A percentile compares a stretch with the other conserved stretches of the same genome.
These are phyloP conservation scores for Plasmodium yoelii DNA, from an alignment of 169 alveolate genomes.

Conservation along the genomic window DNA sequence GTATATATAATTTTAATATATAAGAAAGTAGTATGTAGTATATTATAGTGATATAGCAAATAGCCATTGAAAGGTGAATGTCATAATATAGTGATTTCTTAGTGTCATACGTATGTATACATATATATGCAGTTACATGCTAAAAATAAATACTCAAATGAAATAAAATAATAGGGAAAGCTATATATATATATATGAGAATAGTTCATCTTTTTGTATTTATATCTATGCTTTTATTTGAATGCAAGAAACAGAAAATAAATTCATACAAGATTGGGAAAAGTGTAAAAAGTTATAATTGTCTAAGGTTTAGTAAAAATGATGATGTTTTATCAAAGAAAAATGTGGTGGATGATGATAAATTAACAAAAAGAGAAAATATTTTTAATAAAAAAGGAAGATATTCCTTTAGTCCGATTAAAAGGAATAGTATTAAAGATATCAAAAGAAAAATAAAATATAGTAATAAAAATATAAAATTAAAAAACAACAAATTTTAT, in stretches of 20 bases:
- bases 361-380: constrained; percentile 3
- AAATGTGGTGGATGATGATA: neutral
- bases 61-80: neutral
- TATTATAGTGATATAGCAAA: too few species aligned
- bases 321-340: too few species aligned
- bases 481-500: neutral
- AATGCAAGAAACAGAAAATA: neutral
- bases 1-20: too few species aligned
- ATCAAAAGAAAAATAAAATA: constrained; percentile 37
- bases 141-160: neutral
- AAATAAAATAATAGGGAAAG: too few species aligned
- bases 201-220: neutral
- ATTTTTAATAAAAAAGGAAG: constrained; percentile 11
- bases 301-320: neutral
- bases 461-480: constrained; percentile 18
- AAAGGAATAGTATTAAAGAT: constrained; percentile 41
- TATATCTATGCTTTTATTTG: constrained; percentile 22
- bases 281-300: constrained; percentile 8
- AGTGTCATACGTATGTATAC: neutral
- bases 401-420: constrained; percentile 56
- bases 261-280: constrained; percentile 27
- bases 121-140: neutral
- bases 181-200: constrained; percentile 33
- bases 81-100: neutral
- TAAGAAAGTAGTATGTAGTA: too few species aligned